These are phyloP conservation scores for Anisodus acutangulus DNA, from an alignment of 257 asterid genomes.

Conservation along the genomic window DNA sequence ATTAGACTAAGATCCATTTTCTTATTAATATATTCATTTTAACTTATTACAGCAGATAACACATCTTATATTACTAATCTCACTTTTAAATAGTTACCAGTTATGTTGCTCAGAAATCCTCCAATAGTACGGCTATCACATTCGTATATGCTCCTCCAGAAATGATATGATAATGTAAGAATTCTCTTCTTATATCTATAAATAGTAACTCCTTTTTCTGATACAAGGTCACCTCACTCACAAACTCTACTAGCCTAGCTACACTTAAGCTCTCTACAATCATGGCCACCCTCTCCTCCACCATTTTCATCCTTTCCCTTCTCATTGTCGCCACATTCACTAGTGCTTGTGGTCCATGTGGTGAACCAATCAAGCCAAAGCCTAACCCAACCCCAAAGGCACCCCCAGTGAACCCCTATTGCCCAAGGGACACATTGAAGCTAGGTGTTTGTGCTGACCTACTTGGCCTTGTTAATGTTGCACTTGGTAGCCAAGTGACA, in stretches of 20 bases:
- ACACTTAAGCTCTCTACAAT: neutral
- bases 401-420: slow-evolving; percentile 48
- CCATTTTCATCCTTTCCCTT: slow-evolving; percentile 45
- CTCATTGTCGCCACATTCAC: slow-evolving; percentile 51
- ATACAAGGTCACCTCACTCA: slow-evolving; percentile 35
- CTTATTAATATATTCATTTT: neutral
- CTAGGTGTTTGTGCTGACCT: slow-evolving; percentile 37
- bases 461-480: slow-evolving; percentile 34
- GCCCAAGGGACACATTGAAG: slow-evolving; percentile 36
- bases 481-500: slow-evolving; percentile 28
- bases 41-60: neutral
- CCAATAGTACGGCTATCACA: neutral
- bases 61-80: neutral
- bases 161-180: neutral
- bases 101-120: neutral
- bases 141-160: neutral
- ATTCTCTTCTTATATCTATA: slow-evolving; percentile 35
- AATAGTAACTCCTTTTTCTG: slow-evolving; percentile 31
- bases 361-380: slow-evolving; percentile 27
- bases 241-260: neutral
- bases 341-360: slow-evolving; percentile 49
- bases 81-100: neutral
- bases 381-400: slow-evolving; percentile 42
- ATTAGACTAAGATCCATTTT: neutral
- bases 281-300: slow-evolving; percentile 52